Percentiles rank a stretch among this genome's conserved stretches.
These are phyloP conservation scores for Pachyrhizus erosus DNA, from an alignment of 306 rosid species.

Conservation along the genomic window DNA sequence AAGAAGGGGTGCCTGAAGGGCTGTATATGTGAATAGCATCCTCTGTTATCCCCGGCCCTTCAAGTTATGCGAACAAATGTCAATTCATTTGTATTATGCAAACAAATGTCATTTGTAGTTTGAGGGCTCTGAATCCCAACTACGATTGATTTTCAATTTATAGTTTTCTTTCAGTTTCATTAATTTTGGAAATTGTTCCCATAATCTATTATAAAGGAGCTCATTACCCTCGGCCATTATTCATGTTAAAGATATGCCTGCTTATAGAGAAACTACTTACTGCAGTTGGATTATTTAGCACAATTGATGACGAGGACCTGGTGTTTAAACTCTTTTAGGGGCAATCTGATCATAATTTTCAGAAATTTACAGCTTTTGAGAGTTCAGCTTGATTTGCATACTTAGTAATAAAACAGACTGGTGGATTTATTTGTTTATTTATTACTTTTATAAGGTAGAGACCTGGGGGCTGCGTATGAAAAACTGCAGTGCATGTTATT, in stretches of 20 bases:
- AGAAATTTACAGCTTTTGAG: not conserved
- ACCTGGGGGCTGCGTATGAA: not conserved
- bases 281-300: not conserved
- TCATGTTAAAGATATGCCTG: not conserved
- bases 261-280: not conserved
- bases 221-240: not conserved
- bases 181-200: not conserved
- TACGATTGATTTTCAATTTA: conserved; percentile 24
- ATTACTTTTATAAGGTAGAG: not conserved
- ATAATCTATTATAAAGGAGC: not conserved
- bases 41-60: not conserved
- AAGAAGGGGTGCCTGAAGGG: conserved; percentile 98
- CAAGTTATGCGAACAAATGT: conserved; percentile 13
- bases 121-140: conserved; percentile 30
- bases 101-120: conserved; percentile 11
- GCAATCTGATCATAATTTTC: not conserved
- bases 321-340: not conserved
- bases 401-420: not conserved
- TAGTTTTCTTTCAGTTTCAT: conserved; percentile 3
- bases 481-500: not conserved
- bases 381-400: not conserved
- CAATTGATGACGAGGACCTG: not conserved
- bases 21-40: conserved; percentile 78
- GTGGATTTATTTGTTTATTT: not conserved
- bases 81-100: conserved; percentile 25